These are phyloP conservation scores for Ricinus communis DNA, from an alignment of 345 rosid genomes.

Conservation along the genomic window DNA sequence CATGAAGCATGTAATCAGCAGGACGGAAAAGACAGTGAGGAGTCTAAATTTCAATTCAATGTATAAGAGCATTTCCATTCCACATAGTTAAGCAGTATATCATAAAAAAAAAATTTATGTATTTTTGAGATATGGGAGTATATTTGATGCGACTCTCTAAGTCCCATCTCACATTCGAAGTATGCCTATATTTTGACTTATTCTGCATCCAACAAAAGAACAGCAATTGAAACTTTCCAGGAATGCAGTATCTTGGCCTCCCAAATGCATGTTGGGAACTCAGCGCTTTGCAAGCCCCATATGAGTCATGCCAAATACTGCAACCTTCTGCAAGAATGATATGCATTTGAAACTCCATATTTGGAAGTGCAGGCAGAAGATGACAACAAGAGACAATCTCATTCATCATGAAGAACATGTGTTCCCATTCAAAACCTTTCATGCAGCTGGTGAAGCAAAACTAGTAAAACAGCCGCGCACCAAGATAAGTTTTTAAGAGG, in stretches of 20 bases:
- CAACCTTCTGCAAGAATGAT: not conserved
- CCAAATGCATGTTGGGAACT: not conserved
- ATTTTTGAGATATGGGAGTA: too few relatives aligned
- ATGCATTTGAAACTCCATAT: not conserved
- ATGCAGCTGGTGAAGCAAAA: not conserved
- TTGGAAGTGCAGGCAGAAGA: not conserved
- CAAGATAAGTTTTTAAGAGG: not conserved
- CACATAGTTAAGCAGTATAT: not conserved
- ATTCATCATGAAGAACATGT: too few relatives aligned
- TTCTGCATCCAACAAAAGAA: too few relatives aligned
- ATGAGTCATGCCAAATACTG: not conserved
- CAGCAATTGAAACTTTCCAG: not conserved
- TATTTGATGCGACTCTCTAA: too few relatives aligned
- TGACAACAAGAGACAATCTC: not conserved
- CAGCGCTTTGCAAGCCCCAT: not conserved
- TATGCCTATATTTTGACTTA: not conserved
- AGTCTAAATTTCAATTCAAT: not conserved
- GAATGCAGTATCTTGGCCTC: not conserved
- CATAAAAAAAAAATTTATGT: too few relatives aligned
- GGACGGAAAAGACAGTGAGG: not conserved
- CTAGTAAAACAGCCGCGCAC: not conserved
- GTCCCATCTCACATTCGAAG: too few relatives aligned
- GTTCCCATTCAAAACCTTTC: not conserved
- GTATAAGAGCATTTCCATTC: not conserved
- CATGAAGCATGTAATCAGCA: slow-evolving; percentile 1